Conservation (phyloP, 2,329 filamentous ascomycete species). For the Exophiala sideris region DNA sequence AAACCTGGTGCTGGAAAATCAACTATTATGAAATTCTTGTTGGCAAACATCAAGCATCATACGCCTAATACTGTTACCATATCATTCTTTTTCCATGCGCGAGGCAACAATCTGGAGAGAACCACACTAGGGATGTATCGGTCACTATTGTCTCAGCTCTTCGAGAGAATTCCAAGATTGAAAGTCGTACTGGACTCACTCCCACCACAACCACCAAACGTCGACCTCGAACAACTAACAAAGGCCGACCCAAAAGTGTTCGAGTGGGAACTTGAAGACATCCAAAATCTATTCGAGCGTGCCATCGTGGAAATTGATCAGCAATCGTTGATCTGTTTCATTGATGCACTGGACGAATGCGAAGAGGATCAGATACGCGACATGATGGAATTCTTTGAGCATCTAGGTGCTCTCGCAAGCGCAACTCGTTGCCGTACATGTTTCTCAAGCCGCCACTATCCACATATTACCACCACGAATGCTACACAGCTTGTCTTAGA, state of each 20-base stretch:
- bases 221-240: neutral
- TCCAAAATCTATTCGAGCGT: conserved; percentile 31
- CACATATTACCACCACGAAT: conserved; percentile 35
- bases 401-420: conserved; percentile 28
- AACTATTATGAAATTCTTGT: conserved; percentile 45
- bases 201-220: neutral
- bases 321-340: conserved; percentile 34
- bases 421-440: conserved; percentile 31
- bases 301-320: conserved; percentile 30
- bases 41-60: neutral
- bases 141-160: conserved; percentile 48
- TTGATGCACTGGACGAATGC: conserved; percentile 19
- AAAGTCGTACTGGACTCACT: conserved; percentile 31
- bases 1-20: conserved; percentile 44
- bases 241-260: too few relatives aligned
- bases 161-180: conserved; percentile 36
- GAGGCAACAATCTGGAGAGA: conserved; percentile 38
- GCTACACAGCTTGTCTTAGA: conserved; percentile 36
- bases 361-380: conserved; percentile 36
- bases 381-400: conserved; percentile 39
- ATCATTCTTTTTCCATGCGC: conserved; percentile 52
- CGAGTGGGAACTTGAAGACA: conserved; percentile 27
- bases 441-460: conserved; percentile 47
- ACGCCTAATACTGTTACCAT: conserved; percentile 17
- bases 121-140: conserved; percentile 50